Evolutionary conservation across 306 rosid genomes (phyloP), one percentile per base, ranked within the genome.

Genomic region (Casuarina equisetifolia): DNA sequence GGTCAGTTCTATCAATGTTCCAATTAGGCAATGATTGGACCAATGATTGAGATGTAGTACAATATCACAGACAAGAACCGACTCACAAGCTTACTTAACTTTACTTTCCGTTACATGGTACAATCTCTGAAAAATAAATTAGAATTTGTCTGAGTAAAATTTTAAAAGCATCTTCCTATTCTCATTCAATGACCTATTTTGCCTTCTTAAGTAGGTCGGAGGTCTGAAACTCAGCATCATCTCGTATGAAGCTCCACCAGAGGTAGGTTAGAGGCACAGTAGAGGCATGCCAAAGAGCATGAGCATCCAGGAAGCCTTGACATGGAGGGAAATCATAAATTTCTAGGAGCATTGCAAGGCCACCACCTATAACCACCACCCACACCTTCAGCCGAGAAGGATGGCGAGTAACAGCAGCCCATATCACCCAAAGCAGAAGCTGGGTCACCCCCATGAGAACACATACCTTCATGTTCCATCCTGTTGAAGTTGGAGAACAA

Each of bases 211-310:
- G 62, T 71, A 77, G 79, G 71, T 46, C 55, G 25, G 86, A 79
- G 75, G 93, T 84, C 48, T 43, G 66, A 59, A 89, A 83, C 82
- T 78, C 77, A 13, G 90, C 93, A 80, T 93, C 98, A 17, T 91
- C 97, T 78, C 85, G 81, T 61, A 85, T 80, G 71, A 93, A 93
- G 85, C 93, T 89, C 98, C 98, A 93, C 98, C 92, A 88, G 13
- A 91, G 45, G 73, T 78, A 87, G 25, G 97, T 89, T 36, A 93
- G 76, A 13, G 98, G 98, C 77, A 93, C 69, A 52, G 92, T 91
- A 40, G 90, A 72, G 79, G 92, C 95, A 38, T 89, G 92, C 95
- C 91, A 88, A 69, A 91, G 80, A 40, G 93, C 91, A 81, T 89
- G 93, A 69, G 95, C 88, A 76, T 93, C 97, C 17, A 88, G 1